Evolutionary conservation across 139 green algal genomes (phyloP).

Genomic region (Micractinium sp.): DNA sequence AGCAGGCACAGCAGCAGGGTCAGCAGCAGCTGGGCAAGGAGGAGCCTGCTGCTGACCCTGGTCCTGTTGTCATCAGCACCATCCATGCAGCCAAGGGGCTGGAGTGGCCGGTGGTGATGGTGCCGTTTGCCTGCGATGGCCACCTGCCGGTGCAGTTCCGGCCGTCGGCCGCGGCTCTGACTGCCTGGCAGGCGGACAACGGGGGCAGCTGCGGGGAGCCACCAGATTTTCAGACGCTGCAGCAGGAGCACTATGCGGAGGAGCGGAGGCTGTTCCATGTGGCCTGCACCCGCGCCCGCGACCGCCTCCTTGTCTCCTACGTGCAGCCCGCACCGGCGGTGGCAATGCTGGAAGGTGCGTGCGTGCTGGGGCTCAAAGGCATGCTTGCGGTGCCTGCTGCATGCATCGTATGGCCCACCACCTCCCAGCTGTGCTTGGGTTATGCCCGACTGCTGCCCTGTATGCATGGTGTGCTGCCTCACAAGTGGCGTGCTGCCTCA

Average conservation of each 20-base stretch:
- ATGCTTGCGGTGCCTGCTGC: neutral
- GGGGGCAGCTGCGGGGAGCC: neutral
- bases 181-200: neutral
- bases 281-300: constrained; percentile 5
- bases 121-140: neutral
- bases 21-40: neutral
- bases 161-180: neutral
- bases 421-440: neutral
- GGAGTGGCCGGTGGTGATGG: constrained; percentile 2
- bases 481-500: neutral
- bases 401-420: neutral
- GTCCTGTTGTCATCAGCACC: constrained; percentile 14
- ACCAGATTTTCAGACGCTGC: neutral
- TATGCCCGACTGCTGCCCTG: neutral
- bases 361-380: neutral
- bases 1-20: neutral
- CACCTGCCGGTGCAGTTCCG: neutral
- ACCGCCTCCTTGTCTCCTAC: constrained; percentile 15
- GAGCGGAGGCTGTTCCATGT: constrained; percentile 39
- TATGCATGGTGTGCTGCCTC: neutral
- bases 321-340: neutral
- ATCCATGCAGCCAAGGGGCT: constrained; percentile 30
- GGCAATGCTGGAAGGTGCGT: neutral
- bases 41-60: neutral
- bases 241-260: constrained; percentile 14